Percentiles rank a stretch among this genome's conserved stretches.
These are phyloP conservation scores for Acer negundo DNA, from an alignment of 345 rosid genomes.

Conservation along the genomic window DNA sequence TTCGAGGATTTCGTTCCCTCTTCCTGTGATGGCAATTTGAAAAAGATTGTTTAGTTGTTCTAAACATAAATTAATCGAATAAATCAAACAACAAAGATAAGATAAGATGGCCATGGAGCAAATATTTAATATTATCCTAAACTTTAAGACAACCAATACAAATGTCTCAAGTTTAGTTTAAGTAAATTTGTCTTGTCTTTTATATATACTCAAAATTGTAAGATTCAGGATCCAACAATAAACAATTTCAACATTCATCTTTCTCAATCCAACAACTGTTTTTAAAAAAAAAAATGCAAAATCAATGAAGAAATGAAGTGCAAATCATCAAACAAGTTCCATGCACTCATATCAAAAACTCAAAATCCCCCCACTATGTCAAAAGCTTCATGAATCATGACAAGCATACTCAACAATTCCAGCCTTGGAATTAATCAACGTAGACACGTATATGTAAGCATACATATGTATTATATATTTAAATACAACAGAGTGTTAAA, in stretches of 20 bases:
- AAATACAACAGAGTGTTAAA: neutral
- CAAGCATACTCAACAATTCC: neutral
- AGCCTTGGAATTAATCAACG: neutral
- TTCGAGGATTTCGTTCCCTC: constrained; percentile 95
- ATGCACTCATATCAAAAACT: constrained; percentile 2
- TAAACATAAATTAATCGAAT: neutral
- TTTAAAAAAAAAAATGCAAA: neutral
- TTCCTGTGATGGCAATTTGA: constrained; percentile 49
- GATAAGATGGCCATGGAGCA: neutral
- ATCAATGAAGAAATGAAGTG: neutral
- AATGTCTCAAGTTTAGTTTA: neutral
- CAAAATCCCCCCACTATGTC: neutral
- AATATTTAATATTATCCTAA: neutral
- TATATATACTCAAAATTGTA: neutral
- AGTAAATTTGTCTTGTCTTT: neutral
- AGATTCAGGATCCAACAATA: neutral
- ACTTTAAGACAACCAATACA: neutral
- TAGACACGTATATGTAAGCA: neutral
- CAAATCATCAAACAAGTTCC: constrained; percentile 17
- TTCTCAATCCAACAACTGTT: neutral
- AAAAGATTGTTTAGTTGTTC: neutral
- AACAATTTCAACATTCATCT: neutral
- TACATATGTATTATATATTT: neutral
- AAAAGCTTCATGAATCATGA: neutral
- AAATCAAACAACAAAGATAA: neutral